Evolutionary conservation across 371 early-diverging fungal genomes (phyloP).

Genomic region (Mucor circinelloides): DNA sequence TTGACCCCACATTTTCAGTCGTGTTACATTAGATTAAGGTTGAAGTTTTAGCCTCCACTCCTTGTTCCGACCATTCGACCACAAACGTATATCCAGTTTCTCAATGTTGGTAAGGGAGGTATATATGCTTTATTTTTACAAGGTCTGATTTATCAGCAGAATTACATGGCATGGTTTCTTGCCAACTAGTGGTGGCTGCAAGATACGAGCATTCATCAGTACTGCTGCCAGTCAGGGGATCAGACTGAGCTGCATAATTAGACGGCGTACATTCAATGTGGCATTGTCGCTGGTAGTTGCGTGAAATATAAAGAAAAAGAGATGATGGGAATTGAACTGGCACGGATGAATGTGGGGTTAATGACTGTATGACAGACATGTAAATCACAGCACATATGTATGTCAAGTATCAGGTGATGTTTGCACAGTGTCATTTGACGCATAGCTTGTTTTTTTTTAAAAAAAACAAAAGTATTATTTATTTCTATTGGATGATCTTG

Average conservation of each 20-base stretch:
- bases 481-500: slow-evolving; percentile 14
- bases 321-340: background rate
- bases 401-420: background rate
- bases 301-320: background rate
- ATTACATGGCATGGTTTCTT: background rate
- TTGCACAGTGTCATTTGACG: background rate
- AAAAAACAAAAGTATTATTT: slow-evolving; percentile 6
- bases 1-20: background rate
- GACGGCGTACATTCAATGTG: background rate
- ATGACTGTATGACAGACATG: slow-evolving; percentile 15
- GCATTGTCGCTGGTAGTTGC: no score
- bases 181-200: background rate
- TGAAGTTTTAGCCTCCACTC: background rate
- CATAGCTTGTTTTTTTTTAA: no score
- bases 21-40: background rate
- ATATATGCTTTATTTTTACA: background rate
- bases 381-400: background rate
- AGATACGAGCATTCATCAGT: background rate
- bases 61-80: background rate
- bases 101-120: background rate
- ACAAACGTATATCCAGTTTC: no score
- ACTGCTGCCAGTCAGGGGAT: background rate
- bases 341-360: slow-evolving; percentile 29
- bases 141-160: background rate
- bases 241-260: background rate